These are phyloP conservation scores for Dryadomyces quercivorus DNA, from an alignment of 2,329 filamentous ascomycete species.

Conservation along the genomic window DNA sequence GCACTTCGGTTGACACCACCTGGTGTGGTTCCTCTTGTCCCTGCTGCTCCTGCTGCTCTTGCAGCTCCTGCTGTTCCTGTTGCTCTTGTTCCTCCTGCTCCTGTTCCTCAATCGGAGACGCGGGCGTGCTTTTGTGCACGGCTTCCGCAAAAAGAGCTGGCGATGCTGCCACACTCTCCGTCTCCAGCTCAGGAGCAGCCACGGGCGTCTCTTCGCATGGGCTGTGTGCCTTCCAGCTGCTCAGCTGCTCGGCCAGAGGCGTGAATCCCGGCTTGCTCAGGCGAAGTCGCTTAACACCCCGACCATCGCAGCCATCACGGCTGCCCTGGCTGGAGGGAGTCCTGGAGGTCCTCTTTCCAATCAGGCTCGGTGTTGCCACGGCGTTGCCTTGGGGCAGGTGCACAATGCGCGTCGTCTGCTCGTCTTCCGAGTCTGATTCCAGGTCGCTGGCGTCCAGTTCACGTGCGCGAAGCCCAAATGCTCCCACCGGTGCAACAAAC, in stretches of 20 bases:
- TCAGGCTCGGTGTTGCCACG: constrained; percentile 30
- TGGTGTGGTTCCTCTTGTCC: constrained; percentile 12
- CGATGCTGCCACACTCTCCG: background rate
- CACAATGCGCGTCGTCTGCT: constrained; percentile 21
- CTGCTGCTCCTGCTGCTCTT: constrained; percentile 11
- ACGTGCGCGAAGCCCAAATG: constrained; percentile 34
- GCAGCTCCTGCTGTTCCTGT: constrained; percentile 6
- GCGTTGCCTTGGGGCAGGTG: constrained; percentile 15
- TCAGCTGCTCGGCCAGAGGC: constrained; percentile 48
- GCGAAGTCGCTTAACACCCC: constrained; percentile 16
- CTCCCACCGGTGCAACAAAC: constrained; percentile 10
- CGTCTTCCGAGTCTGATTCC: constrained; percentile 45
- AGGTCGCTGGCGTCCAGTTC: constrained; percentile 35
- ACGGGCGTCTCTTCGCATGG: constrained; percentile 28
- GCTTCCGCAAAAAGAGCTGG: background rate
- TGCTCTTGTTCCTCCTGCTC: constrained; percentile 13
- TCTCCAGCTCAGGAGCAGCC: too few relatives aligned
- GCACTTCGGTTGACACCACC: constrained; percentile 13
- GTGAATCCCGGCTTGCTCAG: constrained; percentile 41
- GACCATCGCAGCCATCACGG: constrained; percentile 10
- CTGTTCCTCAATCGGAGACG: background rate
- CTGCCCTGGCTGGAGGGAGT: constrained; percentile 2
- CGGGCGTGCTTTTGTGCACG: background rate
- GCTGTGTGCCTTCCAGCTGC: constrained; percentile 50
- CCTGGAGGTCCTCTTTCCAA: constrained; percentile 10